Evolutionary conservation across 139 green algal genomes (phyloP).

Genomic region (Micromonas pusilla): DNA sequence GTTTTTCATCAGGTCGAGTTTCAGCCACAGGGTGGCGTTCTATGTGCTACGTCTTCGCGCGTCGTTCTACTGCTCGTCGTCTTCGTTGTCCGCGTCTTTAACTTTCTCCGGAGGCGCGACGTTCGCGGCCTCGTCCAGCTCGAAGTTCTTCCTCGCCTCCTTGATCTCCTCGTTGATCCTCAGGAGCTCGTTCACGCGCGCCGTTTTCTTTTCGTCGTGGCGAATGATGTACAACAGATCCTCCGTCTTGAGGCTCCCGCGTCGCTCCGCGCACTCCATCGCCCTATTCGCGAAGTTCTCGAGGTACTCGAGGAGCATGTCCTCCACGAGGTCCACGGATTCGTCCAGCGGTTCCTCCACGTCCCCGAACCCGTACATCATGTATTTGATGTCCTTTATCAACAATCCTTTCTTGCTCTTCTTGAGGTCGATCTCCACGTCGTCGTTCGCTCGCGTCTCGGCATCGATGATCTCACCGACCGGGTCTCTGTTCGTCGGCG

Average conservation of each 20-base stretch:
- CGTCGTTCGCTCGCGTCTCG: too few relatives aligned
- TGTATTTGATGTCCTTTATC: not conserved
- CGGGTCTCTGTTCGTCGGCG: too few relatives aligned
- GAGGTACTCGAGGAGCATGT: constrained; percentile 21
- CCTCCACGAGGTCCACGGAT: constrained; percentile 9
- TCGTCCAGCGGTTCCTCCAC: not conserved
- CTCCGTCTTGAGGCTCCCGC: not conserved
- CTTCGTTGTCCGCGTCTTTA: not conserved
- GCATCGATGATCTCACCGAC: not conserved
- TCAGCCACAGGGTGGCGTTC: too few relatives aligned
- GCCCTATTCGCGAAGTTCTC: constrained; percentile 12
- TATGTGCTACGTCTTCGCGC: too few relatives aligned
- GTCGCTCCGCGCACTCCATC: constrained; percentile 8
- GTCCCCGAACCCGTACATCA: constrained; percentile 31
- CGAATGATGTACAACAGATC: constrained; percentile 23
- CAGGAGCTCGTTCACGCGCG: constrained; percentile 5
- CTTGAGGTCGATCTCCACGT: not conserved
- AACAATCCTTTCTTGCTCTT: not conserved
- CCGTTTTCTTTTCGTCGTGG: constrained; percentile 15
- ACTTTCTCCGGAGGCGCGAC: not conserved
- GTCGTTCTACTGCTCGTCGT: too few relatives aligned
- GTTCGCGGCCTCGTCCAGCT: not conserved
- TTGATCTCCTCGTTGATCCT: constrained; percentile 18
- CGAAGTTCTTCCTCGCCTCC: constrained; percentile 18
- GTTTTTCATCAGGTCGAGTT: too few relatives aligned